Base-by-base conservation (phyloP, 1,284 basidiomycete species). In the Ustilago sp. region DNA sequence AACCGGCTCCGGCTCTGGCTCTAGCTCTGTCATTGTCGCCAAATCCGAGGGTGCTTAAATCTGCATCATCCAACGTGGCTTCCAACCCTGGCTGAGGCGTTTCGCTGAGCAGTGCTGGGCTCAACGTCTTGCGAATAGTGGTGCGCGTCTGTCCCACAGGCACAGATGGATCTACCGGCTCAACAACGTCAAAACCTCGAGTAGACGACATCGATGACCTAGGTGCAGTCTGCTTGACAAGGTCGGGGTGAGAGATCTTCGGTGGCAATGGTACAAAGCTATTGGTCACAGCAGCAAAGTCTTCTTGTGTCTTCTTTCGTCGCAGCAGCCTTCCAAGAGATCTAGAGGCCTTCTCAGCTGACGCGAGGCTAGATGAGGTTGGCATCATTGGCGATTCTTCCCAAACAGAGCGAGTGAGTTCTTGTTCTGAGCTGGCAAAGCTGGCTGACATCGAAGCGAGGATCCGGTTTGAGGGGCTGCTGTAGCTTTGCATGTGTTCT, bases 81-180 rank as follows among this genome's bases (percentile, higher is more conserved):
- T 60, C 65, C 58, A 64, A 58, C 1, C 65, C 57, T 12, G 57
- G 36, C 19, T 57, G 66, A 17, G 43, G 47, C 43, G 54, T 53
- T 2, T 76, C 74, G 39, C 68, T 61, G 8, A 76, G 65, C 43
- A 76, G 59, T 5, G 68, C 66, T 12, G 74, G 74, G 38, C 74
- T 76, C 50, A 76, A 52, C 6, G 74, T 76, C 54, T 72, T 76
- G 45, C 69, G 68, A 41, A 76, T 76, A 8, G 74, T 76, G 6
- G 58, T 59, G 19, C 62, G 72, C 4, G 67, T 56, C 41, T 64
- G 65, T 2, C 61, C 60, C 13, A 61, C n/a, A 11, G 34, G 51
- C 3, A 47, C 12, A 23, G 54, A 13, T 7, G 57, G n/a, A n/a
- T 50, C 55, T 5, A 41, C 57, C 7, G 63, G 36, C 19, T 56